phyloP scores from a whole-genome alignment of 1,139 yeast species.

The Blastobotrys buckinghamii region DNA sequence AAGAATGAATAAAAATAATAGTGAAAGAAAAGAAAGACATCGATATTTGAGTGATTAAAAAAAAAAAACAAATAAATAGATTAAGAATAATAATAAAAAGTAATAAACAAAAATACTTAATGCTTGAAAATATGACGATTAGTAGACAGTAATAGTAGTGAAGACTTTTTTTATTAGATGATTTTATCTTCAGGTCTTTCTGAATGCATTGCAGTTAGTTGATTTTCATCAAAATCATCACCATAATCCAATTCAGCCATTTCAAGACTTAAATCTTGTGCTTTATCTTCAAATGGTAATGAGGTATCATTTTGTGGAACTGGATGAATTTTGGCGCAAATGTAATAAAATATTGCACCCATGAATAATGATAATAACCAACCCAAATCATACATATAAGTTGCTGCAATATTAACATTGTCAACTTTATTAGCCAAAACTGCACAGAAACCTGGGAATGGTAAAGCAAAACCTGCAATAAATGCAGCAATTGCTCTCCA shows the following conservation, averaged over 20 bases:
- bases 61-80: not conserved
- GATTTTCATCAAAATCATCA: constrained; percentile 1
- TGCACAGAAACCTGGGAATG: constrained; percentile 32
- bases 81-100: not conserved
- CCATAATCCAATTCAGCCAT: constrained; percentile 16
- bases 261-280: constrained; percentile 12
- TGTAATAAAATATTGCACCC: constrained; percentile 13
- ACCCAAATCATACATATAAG: constrained; percentile 18
- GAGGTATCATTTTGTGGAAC: constrained; percentile 12
- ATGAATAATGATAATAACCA: constrained; percentile 15
- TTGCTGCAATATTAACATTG: constrained; percentile 14
- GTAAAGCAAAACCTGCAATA: constrained; percentile 28
- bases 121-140: too few relatives aligned
- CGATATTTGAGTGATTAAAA: not conserved
- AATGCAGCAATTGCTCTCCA: constrained; percentile 34
- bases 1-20: not conserved
- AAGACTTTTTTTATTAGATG: too few relatives aligned
- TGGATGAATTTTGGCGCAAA: constrained; percentile 10
- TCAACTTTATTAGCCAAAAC: constrained; percentile 10
- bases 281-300: constrained; percentile 13
- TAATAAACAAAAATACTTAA: not conserved
- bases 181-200: constrained; percentile 13
- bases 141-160: too few relatives aligned
- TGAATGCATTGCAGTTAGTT: constrained; percentile 7
- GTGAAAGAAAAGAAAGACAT: not conserved